Evolutionary conservation across 805 yeast genomes (phyloP), one percentile per base, ranked within the genome.

Genomic region (Cyberlindnera samutprakarnensis): DNA sequence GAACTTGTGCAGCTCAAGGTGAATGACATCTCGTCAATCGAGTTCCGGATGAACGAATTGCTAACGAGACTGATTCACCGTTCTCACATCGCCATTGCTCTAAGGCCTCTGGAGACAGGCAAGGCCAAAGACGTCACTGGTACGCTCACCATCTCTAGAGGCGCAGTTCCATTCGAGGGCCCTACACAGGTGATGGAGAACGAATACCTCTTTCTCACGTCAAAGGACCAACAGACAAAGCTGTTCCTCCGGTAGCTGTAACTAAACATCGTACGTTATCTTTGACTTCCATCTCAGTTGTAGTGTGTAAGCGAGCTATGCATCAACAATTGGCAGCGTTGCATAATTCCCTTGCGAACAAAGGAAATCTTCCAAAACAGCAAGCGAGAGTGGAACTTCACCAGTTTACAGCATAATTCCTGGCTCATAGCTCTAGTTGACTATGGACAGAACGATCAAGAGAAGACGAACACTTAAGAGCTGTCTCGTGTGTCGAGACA

Each of bases 121-220:
- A 65, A 85, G 44, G 94, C 95, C 0, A 72, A 70, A 27, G 95
- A 86, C 50, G 70, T 83, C 3, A 79, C 94, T 0, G 95, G 95
- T 2, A 64, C 78, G 4, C 49, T 86, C 25, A 62, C 71, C 0
- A 64, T 86, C 0, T 56, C 77, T 0, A 60, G 58, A 30, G 95
- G 95, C 0, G 28, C 43, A 5, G 20, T 42, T 14, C 54, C 51
- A 9, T 42, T 20, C 28, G 27, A 39, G 31, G 0, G 10, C 7
- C 20, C 36, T 0, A 27, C 47, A 0, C 42, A 43, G 3, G 64
- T 75, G 1, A 41, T 52, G 3, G 90, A 82, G 47, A 74, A 66
- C 40, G 85, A 80, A 43, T 80, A 78, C 47, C 57, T 78, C 18
- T 82, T 72, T 49, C 55, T 70, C 33, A 66, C 73, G 6, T 59